Evolutionary conservation across 768 basidiomycete genomes (phyloP), one percentile per base, ranked within the genome.

Genomic region (Wakefieldia striispora): DNA sequence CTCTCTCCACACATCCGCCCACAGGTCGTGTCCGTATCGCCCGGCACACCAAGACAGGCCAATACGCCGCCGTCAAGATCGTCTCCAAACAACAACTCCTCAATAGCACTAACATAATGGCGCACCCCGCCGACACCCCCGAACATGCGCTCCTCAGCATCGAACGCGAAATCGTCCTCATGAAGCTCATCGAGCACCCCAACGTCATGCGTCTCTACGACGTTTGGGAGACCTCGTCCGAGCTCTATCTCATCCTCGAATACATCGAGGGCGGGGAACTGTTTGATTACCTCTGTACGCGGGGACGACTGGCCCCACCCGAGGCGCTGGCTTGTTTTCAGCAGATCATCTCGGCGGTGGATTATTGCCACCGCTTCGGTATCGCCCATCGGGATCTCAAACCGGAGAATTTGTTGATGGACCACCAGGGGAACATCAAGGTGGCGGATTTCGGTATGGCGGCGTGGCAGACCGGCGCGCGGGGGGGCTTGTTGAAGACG

Each of bases 381-480:
- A 88, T 97, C 63, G 88, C 88, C 21, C 95, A 97, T 64, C 84
- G 95, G 33, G 95, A 97, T 69, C 75, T 97, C 44, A 95, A 98
- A 63, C 92, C 91, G 2, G 95, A 97, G 67, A 98, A 97, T 64
- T 75, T 98, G 26, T 76, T 98, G 44, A 81, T 95, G 42, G 90
- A 92, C 72, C 74, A 79, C 34, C 73, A 90, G 60, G 81, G 78
- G 55, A 93, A 92, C 58, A 85, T 97, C 80, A 98, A 95, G 65
- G 84, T 97, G 29, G 93, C 91, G 2, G 95, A 97, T 70, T 95
- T 97, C 64, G 94, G 95, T n/a, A 94, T 97, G 90, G 93, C 94
- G 4, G 88, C 89, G 29, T 94, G 90, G 86, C 89, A 93, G 68
- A 76, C 72, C 21, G 79, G 80, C 52, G 75, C 77, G 43, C 75